These are phyloP conservation scores for Coemansia sp. DNA, from an alignment of 192 early-diverging fungal genomes.

Conservation along the genomic window DNA sequence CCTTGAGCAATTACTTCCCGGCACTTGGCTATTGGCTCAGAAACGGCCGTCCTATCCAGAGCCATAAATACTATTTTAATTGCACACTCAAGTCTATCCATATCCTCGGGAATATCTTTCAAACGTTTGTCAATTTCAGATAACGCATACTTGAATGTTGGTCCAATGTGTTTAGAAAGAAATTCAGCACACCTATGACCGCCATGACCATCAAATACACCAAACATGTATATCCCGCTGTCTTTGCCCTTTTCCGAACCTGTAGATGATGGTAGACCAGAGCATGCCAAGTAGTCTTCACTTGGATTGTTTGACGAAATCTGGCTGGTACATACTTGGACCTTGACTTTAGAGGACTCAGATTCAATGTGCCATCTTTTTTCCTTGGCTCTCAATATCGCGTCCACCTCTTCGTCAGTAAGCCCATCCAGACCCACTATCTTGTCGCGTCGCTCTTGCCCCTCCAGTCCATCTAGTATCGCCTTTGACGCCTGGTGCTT, in stretches of 20 bases:
- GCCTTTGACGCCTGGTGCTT: not conserved
- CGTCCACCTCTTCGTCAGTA: constrained; percentile 42
- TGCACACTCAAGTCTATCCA: no score
- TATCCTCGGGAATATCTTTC: no score
- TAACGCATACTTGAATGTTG: no score
- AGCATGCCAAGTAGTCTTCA: not conserved
- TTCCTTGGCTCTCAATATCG: constrained; percentile 34
- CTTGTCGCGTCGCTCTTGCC: constrained; percentile 12
- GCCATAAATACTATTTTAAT: constrained; percentile 33
- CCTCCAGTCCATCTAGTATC: constrained; percentile 21
- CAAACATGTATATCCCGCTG: constrained; percentile 26
- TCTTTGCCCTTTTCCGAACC: not conserved
- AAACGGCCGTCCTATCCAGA: constrained; percentile 32
- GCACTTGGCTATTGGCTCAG: constrained; percentile 30
- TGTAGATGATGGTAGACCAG: not conserved
- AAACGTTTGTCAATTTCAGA: no score
- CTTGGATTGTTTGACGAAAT: not conserved
- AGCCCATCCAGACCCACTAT: constrained; percentile 19
- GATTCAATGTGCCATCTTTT: constrained; percentile 21
- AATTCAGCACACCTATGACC: constrained; percentile 42
- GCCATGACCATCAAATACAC: constrained; percentile 46
- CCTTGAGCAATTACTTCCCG: constrained; percentile 9
- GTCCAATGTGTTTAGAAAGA: constrained; percentile 15
- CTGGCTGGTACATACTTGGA: not conserved
- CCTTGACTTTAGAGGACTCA: not conserved